Evolutionary conservation across 1,284 basidiomycete species (phyloP).

Genomic region (Irpex sp.): DNA sequence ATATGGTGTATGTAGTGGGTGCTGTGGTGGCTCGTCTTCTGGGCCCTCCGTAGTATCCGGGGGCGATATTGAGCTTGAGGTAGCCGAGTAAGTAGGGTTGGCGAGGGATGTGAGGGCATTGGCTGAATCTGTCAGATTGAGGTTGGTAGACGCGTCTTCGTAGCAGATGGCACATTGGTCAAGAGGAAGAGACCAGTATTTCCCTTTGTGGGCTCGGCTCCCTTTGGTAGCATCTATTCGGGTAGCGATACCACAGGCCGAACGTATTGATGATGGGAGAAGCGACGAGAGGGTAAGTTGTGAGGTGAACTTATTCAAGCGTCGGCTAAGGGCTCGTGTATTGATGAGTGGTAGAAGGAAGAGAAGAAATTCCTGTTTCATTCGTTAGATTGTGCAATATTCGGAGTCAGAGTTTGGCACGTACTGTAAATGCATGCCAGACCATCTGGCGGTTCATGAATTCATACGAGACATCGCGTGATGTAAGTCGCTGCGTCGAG

Average conservation of each 20-base stretch:
- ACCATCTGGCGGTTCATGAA: slow-evolving; percentile 99
- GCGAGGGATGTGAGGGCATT: slow-evolving; percentile 44
- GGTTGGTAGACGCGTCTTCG: slow-evolving; percentile 63
- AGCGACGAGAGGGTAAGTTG: slow-evolving; percentile 33
- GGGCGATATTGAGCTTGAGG: slow-evolving; percentile 7
- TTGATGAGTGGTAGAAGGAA: slow-evolving; percentile 89
- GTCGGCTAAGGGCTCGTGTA: slow-evolving; percentile 58
- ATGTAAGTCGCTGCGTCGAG: slow-evolving; percentile 69
- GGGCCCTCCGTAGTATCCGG: slow-evolving; percentile 12
- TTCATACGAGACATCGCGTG: slow-evolving; percentile 93
- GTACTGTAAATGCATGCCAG: slow-evolving; percentile 96
- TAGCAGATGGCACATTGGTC: slow-evolving; percentile 80
- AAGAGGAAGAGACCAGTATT: slow-evolving; percentile 58
- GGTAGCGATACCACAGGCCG: slow-evolving; percentile 16
- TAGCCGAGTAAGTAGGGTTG: slow-evolving; percentile 15
- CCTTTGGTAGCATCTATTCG: slow-evolving; percentile 19
- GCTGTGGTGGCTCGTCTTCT: slow-evolving; percentile 43
- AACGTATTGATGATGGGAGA: slow-evolving; percentile 30
- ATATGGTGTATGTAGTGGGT: slow-evolving; percentile 72
- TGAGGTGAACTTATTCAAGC: slow-evolving; percentile 39
- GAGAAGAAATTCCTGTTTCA: slow-evolving; percentile 87
- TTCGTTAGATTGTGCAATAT: slow-evolving; percentile 1
- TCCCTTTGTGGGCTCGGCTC: slow-evolving; percentile 36
- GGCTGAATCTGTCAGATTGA: slow-evolving; percentile 51
- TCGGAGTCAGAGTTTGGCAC: slow-evolving; percentile 24